Base-by-base conservation (phyloP, 2,329 filamentous ascomycete genomes). In the Sporothrix curviconia region DNA sequence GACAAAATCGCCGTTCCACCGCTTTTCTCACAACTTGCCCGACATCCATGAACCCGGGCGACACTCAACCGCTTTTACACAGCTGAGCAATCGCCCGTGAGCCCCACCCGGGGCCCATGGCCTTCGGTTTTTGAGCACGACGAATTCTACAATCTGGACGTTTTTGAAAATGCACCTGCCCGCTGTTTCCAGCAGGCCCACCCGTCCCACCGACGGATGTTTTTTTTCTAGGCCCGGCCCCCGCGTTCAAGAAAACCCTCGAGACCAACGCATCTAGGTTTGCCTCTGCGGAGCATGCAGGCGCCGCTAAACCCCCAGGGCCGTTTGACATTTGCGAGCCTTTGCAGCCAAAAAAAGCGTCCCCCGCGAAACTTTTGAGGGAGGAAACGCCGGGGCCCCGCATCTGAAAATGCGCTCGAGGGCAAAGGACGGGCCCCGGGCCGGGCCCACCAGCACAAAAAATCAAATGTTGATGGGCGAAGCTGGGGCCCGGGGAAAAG, bases 221-320 rank as follows among this genome's bases (percentile, higher is more conserved):
- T 1, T 82, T 83, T 66, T 83, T n/a, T n/a, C n/a, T n/a, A n/a
- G n/a, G n/a, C n/a, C n/a, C n/a, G n/a, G n/a, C 82, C 0, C 74
- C 79, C 0, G 78, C 79, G 9, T 86, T 78, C 69, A 83, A 82
- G 66, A 84, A 82, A n/a, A n/a, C n/a, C 65, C 72, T 85, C n/a
- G 80, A 82, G 58, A 69, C 72, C 61, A 83, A 81, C 57, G 83
- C 84, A 3, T n/a, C 71, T 73, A 4, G 78, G 79, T 4, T n/a
- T n/a, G n/a, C 69, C 85, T 4, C 67, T 86, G 24, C 72, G 71
- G 22, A 78, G 74, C 65, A 78, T 85, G 62, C 84, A 86, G 64
- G 70, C 69, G 11, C 83, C 82, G n/a, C 30, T 86, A 85, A 66
- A 78, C 79, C 49, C 69, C 76, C 55, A 79, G 78, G 24, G 77